A percentile compares a stretch with the other conserved stretches of the same genome.
phyloP scores from a whole-genome alignment of 108 stramenopile species.

The Pseudonitzschia pungens region DNA sequence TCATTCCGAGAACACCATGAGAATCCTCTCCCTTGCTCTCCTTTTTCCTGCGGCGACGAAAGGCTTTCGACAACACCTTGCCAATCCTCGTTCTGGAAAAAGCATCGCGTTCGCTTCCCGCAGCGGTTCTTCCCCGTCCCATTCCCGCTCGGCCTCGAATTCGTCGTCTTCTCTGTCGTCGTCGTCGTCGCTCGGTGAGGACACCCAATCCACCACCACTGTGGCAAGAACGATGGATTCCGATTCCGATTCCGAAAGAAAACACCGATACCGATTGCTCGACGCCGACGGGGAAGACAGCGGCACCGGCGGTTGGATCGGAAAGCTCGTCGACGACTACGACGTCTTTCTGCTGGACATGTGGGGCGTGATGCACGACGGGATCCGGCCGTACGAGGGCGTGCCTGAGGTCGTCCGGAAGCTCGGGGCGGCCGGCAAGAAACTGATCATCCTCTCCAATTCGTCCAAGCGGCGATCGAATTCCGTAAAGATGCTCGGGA shows the following conservation, averaged over 20 bases:
- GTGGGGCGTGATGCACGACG: conserved; percentile 95
- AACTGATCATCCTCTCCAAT: conserved; percentile 86
- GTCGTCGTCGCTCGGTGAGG: no score
- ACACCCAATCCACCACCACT: no score
- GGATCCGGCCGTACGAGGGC: conserved; percentile 72
- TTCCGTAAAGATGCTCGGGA: conserved; percentile 49
- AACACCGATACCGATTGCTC: conserved; percentile 1
- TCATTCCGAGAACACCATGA: neutral
- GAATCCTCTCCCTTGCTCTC: neutral
- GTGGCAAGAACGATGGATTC: no score
- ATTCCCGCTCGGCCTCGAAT: neutral
- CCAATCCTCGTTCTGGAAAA: neutral
- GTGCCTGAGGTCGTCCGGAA: conserved; percentile 67
- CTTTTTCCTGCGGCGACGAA: neutral
- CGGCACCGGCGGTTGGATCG: neutral
- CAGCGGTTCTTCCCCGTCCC: neutral
- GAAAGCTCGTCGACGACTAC: conserved; percentile 57
- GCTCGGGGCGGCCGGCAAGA: conserved; percentile 58
- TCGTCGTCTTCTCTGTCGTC: no score
- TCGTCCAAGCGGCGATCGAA: conserved; percentile 73
- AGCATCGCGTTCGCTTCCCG: neutral
- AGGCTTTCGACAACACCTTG: neutral
- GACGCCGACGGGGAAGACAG: no score
- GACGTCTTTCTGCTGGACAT: conserved; percentile 89
- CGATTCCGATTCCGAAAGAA: neutral